Base-by-base conservation (phyloP, 352 stramenopile genomes). In the Blastocystis sp. region DNA sequence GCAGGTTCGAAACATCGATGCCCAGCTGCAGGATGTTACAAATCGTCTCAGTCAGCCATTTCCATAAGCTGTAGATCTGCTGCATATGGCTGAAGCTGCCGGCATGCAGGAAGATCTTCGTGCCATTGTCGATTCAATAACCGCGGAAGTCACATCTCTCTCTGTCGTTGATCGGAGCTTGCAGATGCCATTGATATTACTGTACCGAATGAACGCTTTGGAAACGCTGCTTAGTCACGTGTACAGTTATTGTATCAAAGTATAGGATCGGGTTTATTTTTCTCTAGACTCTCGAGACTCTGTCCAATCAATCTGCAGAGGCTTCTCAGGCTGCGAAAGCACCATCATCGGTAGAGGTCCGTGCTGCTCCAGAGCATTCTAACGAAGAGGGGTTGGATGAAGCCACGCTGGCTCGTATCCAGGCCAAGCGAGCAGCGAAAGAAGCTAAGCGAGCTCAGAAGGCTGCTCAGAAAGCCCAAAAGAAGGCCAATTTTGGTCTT, bases 391-490 rank as follows among this genome's bases (percentile, higher is more conserved):
- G 4, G 18, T 59, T 89, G 61, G 61, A 90, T 41, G 29, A 29
- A 11, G 76, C 76, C 13, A 90, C 61, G 4, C 23, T 87, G n/a
- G 76, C 76, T 26, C 34, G 43, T 20, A 87, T 89, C 45, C 76
- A 53, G 5, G 76, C 59, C 43, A 88, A 88, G 23, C 76, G 82
- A 26, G 63, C 63, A 20, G 80, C 80, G 55, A 95, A 95, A 87
- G 92, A 94, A 62, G 79, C 93, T n/a, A 93, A 94, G 75, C 95
- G 94, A 90, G 91, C 91, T 77, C 92, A 92, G 90, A 94, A 95
- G 90, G 95, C 95, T 91, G 87, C 94, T 15, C 92, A 94, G 90
- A 95, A 95, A 88, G 91, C 92, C 50, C 94, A 94, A 90, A 93
- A 94, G 68, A 95, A 90, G 75, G n/a, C 69, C 2, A 90, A 89